Evolutionary conservation across 2,329 filamentous ascomycete genomes (phyloP), one percentile per base, ranked within the genome.

Genomic region (Colletotrichum kahawae): DNA sequence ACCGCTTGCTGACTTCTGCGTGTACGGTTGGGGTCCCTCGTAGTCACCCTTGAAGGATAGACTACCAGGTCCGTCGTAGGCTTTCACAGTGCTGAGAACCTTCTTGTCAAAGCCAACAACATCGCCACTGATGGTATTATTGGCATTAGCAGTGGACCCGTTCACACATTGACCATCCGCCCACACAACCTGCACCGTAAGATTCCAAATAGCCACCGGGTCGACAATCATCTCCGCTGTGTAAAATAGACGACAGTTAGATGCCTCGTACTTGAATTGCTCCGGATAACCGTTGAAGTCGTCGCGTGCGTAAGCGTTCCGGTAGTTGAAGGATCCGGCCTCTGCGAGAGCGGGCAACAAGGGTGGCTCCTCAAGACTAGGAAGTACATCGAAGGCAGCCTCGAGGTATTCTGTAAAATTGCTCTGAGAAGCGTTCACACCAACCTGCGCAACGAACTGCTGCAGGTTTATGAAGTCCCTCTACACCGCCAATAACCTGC

Each of bases 171-270:
- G 21, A 8, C 54, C 54, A 14, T 27, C 54, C 16, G 5, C 16
- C 54, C 54, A 57, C 13, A 24, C 54, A 27, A 16, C 14, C 24
- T 57, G 54, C 14, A 24, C 54, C 13, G 54, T 57, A 18, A 14
- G 29, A 57, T 57, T 82, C 91, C 91, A 93, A 48, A 89, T 74
- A 13, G 82, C 83, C 7, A 82, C 83, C 1, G 88, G 84, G 71
- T 90, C 84, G 4, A 84, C 79, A 65, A 88, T 82, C 83, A 90
- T 90, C 4, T 86, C 82, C 7, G 83, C 78, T 10, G 90, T 91
- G 63, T 88, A 92, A 80, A 88, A 93, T 4, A 92, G 79, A n/a
- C 89, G 83, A 75, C 90, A 93, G 76, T 90, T 88, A 0, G 91
- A 88, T 1, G 88, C 85, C 74, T 92, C 88, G 60, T 89, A 88